Evolutionary conservation across 805 yeast species (phyloP).

Genomic region (Saturnispora zaruensis): DNA sequence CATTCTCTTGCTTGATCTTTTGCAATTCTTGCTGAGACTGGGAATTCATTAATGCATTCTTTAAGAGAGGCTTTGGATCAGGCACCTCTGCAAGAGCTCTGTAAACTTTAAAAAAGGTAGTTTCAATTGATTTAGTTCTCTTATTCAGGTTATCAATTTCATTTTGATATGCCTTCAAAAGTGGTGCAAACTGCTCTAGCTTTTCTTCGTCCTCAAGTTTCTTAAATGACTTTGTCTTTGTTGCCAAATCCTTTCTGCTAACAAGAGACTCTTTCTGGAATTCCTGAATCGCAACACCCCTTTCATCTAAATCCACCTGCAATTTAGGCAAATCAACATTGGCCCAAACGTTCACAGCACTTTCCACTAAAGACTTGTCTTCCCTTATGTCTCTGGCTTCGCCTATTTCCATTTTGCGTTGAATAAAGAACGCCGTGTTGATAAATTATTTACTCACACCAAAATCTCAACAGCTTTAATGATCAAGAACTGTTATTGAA

Average conservation of each 20-base stretch:
- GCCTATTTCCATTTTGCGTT: not conserved
- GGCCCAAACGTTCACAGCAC: conserved; percentile 43
- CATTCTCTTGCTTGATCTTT: conserved; percentile 42
- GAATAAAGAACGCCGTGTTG: not conserved
- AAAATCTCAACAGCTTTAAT: not conserved
- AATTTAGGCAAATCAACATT: conserved; percentile 60
- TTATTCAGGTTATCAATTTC: conserved; percentile 80
- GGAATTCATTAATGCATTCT: conserved; percentile 58
- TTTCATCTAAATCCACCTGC: conserved; percentile 66
- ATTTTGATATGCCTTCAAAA: conserved; percentile 72
- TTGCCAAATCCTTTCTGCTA: conserved; percentile 68
- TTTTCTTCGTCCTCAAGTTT: conserved; percentile 63
- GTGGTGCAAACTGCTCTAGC: conserved; percentile 51
- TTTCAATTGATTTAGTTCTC: conserved; percentile 68
- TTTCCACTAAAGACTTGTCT: not conserved
- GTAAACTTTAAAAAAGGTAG: conserved; percentile 65
- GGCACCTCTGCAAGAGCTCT: conserved; percentile 80
- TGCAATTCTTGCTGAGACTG: conserved; percentile 39
- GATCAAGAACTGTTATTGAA: not conserved
- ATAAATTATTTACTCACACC: not conserved
- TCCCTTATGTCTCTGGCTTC: not conserved
- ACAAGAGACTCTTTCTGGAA: conserved; percentile 60
- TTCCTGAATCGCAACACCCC: conserved; percentile 63
- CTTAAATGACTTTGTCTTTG: conserved; percentile 78
- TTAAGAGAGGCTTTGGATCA: conserved; percentile 79